Base-by-base conservation (phyloP, 164 flowering plant species). In the Stephania japonica region DNA sequence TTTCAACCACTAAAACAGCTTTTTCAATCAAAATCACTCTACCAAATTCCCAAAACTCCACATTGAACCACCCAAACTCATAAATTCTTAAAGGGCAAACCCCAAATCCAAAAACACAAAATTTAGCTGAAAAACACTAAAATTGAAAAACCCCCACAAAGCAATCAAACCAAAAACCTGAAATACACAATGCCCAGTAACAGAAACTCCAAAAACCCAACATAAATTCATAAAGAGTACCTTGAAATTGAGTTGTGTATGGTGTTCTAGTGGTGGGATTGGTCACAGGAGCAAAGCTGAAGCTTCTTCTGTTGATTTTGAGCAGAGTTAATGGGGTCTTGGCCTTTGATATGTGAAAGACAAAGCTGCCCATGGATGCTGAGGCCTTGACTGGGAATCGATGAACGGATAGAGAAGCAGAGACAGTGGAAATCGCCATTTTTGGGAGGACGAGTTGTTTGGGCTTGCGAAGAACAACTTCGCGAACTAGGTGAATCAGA, bases 241-340 rank as follows among this genome's bases (percentile, higher is more conserved):
- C 88, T 81, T 78, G 85, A 62, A 83, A 70, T 18, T 72, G 38
- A 16, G 49, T 77, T 59, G 67, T 75, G 68, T 26, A 68, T 1
- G 77, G 75, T 64, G 73, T 80, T 66, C 74, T 78, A 14, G 18
- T 56, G 62, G 62, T 10, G 71, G 79, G 38, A 4, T 32, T 62
- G 11, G 84, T 72, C 44, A 80, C 59, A 12, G 85, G 72, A 50
- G 76, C 32, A 70, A 66, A 66, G 73, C 76, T 75, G 66, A 80
- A 78, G 68, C 72, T 70, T 32, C 73, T 71, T 32, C 73, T 71
- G 63, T 70, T 63, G 43, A 76, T 23, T 66, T 25, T 76, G 9
- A 73, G 49, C 5, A 70, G 25, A 59, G 78, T 70, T 26, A 64
- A 61, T 0, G 78, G 62, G 7, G 75, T 23, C 44, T 72, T 67